Evolutionary conservation across 169 alveolate species (phyloP), one percentile per base, ranked within the genome.

Genomic region (Cyclospora cayetanensis): DNA sequence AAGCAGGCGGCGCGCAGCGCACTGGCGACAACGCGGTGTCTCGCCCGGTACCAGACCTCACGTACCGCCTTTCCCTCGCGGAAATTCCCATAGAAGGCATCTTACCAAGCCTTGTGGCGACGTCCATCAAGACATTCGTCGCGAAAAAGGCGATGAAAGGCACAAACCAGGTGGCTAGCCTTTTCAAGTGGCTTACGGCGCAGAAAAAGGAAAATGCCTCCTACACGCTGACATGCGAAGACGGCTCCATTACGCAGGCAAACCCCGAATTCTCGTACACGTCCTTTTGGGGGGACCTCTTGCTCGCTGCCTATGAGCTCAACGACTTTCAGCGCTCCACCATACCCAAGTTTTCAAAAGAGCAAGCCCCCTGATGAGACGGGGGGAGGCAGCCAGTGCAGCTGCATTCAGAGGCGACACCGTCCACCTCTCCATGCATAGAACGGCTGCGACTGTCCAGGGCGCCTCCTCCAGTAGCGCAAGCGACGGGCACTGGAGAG

Each of bases 181-280:
- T 46, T 15, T 46, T 9, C 55, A 15, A 46, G 22, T 46, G 55
- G 55, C 55, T 46, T 7, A 7, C 15, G 55, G n/a, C n/a, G n/a
- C n/a, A n/a, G n/a, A n/a, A n/a, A n/a, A n/a, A n/a, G n/a, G n/a
- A n/a, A n/a, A n/a, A n/a, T n/a, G n/a, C n/a, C n/a, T n/a, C n/a
- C n/a, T 18, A 50, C 11, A 50, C 63, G 63, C n/a, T 12, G 34
- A 84, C 53, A 88, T 43, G 35, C 94, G 95, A 76, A 93, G 94
- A 72, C 93, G 93, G 52, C 94, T 89, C 11, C 94, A 68, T 18
- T n/a, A n/a, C n/a, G n/a, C n/a, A n/a, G n/a, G 92, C 94, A 65
- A 91, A 82, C 82, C 82, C 82, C 82, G 50, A 15, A 39, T 46
- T 29, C 82, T 34, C 82, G 50, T 29, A 15, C 82, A 18, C 74